Base-by-base conservation (phyloP, 192 early-diverging fungal genomes). In the Chytriomyces hyalinus region DNA sequence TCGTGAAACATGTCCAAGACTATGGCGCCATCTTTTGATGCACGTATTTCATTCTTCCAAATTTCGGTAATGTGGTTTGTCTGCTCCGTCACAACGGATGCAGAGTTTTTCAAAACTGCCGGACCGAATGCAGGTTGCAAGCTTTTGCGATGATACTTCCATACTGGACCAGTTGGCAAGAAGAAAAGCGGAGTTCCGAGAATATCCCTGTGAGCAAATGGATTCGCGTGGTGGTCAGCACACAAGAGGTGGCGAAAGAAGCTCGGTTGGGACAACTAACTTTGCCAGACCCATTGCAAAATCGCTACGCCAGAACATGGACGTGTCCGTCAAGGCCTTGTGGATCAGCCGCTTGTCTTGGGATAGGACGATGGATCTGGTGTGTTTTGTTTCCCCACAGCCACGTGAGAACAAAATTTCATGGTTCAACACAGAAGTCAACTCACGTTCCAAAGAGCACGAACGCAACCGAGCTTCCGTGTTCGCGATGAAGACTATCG, bases 61-160 rank as follows among this genome's bases (percentile, higher is more conserved):
- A 50, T 15, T 13, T 24, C 44, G 11, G 20, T 24, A 4, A 80
- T 65, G 7, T 11, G 15, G 11, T 47, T 53, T 6, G 26, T 9
- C 15, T 44, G 8, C 20, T 68, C 61, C 6, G 17, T 22, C 6
- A 75, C 45, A 6, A 66, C 82, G 1, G 57, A 22, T 3, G 64
- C n/a, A 4, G 74, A 77, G 49, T 81, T 53, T 13, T 77, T 65
- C 49, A 88, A 65, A 47, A 85, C 81, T 17, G 61, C 24, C 28
- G 87, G 87, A 5, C 78, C 82, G 80, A 88, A 88, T 11, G 79
- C 87, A 6, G 87, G 85, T 66, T 83, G 82, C 44, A 88, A 61
- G 36, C 78, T 64, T 62, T 88, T 88, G 15, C 87, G 78, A 77
- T 88, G 87, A 11, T 76, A 59, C 65, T 85, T 85, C 87, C 87